A percentile compares a stretch with the other conserved stretches of the same genome.
phyloP scores from a whole-genome alignment of 345 rosid species.

The Fremontodendron californicum region DNA sequence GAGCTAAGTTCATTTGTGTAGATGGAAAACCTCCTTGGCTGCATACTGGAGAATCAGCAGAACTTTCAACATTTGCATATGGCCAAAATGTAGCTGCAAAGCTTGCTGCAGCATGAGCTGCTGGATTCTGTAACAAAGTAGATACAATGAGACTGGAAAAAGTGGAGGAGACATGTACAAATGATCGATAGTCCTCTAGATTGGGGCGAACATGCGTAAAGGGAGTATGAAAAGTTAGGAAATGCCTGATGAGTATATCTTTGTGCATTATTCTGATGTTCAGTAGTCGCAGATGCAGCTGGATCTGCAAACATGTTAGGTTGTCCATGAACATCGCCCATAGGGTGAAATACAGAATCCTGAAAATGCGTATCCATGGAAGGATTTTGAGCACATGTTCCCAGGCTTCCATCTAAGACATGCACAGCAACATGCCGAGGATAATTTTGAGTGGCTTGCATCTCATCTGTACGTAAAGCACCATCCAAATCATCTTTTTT shows the following conservation, averaged over 20 bases:
- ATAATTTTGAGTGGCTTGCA: slow-evolving; percentile 51
- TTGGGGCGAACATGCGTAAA: slow-evolving; percentile 37
- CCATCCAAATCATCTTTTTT: slow-evolving; percentile 29
- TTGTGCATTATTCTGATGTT: slow-evolving; percentile 36
- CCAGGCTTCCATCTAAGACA: slow-evolving; percentile 50
- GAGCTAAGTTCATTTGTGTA: slow-evolving; percentile 42
- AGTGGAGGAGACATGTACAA: slow-evolving; percentile 61
- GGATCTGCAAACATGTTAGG: slow-evolving; percentile 37
- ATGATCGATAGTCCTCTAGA: slow-evolving; percentile 62
- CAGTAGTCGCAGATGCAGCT: slow-evolving; percentile 52
- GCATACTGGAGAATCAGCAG: slow-evolving; percentile 46
- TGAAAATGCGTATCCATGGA: slow-evolving; percentile 35
- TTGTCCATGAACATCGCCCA: slow-evolving; percentile 43
- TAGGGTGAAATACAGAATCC: slow-evolving; percentile 45
- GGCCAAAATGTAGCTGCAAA: no score
- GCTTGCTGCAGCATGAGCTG: no score
- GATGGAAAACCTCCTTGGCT: slow-evolving; percentile 36
- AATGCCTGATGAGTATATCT: slow-evolving; percentile 42
- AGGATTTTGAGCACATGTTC: slow-evolving; percentile 42
- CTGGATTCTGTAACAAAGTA: slow-evolving; percentile 61
- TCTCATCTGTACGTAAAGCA: slow-evolving; percentile 34
- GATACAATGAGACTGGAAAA: slow-evolving; percentile 71
- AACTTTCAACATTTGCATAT: slow-evolving; percentile 45
- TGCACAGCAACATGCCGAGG: slow-evolving; percentile 78
- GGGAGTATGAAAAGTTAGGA: slow-evolving; percentile 52